Conservation (phyloP, 1,284 basidiomycete species). For the Ustilago lituana region DNA sequence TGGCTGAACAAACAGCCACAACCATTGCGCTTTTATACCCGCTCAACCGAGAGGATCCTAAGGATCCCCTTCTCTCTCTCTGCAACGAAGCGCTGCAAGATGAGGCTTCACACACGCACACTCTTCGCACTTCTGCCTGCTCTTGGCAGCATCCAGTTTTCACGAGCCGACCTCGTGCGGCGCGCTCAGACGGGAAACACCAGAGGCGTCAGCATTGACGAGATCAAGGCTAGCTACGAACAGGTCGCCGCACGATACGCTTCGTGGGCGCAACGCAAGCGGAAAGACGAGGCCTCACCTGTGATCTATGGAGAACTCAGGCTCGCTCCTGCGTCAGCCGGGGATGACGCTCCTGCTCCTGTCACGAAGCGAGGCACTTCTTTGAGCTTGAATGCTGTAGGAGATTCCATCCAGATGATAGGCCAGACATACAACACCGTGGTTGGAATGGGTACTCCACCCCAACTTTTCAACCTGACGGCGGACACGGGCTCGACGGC, state of each 20-base stretch:
- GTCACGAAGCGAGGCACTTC: conserved; percentile 14
- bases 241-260: conserved; percentile 22
- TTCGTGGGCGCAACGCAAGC: conserved; percentile 8
- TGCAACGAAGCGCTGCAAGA: too few species aligned
- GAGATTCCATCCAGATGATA: conserved; percentile 38
- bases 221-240: conserved; percentile 19
- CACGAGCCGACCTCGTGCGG: too few species aligned
- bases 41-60: too few species aligned
- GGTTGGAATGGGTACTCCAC: conserved; percentile 28
- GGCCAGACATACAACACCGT: conserved; percentile 33
- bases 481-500: conserved; percentile 41
- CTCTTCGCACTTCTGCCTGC: too few species aligned
- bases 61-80: too few species aligned
- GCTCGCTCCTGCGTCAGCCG: not conserved
- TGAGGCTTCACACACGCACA: too few species aligned
- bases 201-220: conserved; percentile 6
- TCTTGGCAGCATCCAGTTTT: too few species aligned
- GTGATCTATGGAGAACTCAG: conserved; percentile 7
- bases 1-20: too few species aligned
- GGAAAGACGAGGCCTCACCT: not conserved
- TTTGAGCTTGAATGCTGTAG: conserved; percentile 9
- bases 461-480: conserved; percentile 30
- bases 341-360: not conserved
- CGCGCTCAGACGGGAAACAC: too few species aligned
- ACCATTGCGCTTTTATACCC: too few species aligned